A percentile compares a stretch with the other conserved stretches of the same genome.
Conservation (phyloP, 352 stramenopile species). For the Globisporangium polare region DNA sequence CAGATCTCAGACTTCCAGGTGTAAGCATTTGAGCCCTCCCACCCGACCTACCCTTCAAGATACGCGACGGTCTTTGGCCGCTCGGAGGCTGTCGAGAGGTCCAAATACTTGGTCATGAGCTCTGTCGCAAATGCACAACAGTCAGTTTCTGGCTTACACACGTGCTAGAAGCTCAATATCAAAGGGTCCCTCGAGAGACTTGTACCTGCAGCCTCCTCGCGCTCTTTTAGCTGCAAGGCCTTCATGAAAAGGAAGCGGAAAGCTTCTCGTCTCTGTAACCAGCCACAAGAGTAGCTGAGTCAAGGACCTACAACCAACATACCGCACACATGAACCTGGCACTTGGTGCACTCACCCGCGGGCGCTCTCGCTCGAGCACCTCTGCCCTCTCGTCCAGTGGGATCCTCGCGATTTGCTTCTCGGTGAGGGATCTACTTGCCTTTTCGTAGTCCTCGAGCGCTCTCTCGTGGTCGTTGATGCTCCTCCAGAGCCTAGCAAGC, state of each 20-base stretch:
- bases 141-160: not conserved
- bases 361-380: slow-evolving; percentile 36
- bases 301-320: no score
- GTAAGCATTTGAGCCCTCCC: not conserved
- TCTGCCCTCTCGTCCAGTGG: slow-evolving; percentile 23
- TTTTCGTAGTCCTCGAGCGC: slow-evolving; percentile 54
- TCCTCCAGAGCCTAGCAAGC: slow-evolving; percentile 54
- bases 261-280: slow-evolving; percentile 25
- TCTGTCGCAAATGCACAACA: slow-evolving; percentile 16
- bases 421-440: slow-evolving; percentile 28
- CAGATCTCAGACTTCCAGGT: not conserved
- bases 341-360: slow-evolving; percentile 24
- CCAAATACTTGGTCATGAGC: slow-evolving; percentile 30
- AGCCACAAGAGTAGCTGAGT: not conserved
- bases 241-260: slow-evolving; percentile 46
- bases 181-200: not conserved
- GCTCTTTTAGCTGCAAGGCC: slow-evolving; percentile 29
- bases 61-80: slow-evolving; percentile 28
- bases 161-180: not conserved
- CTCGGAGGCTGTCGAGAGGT: slow-evolving; percentile 23
- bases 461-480: slow-evolving; percentile 42
- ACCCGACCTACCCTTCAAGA: slow-evolving; percentile 26
- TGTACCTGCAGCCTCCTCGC: slow-evolving; percentile 34
- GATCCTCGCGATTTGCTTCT: slow-evolving; percentile 28
- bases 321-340: no score